A percentile compares a stretch with the other conserved stretches of the same genome.
Conservation (phyloP, 805 yeast genomes). For the Nematodospora valgi region DNA sequence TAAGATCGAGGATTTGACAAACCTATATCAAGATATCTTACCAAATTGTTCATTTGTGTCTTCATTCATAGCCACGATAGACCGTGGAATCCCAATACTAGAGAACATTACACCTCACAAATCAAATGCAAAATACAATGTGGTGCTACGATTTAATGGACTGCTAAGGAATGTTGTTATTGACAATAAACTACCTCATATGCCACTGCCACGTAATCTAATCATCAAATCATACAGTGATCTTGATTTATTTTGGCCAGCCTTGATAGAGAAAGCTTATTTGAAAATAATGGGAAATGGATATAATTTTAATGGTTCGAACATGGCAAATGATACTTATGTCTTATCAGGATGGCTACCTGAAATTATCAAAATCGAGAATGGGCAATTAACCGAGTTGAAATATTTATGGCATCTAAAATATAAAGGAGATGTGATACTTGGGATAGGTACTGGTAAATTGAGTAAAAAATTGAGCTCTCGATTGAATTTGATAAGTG, state of each 20-base stretch:
- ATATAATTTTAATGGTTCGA: constrained; percentile 68
- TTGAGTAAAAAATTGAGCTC: constrained; percentile 31
- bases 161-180: constrained; percentile 43
- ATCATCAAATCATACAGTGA: constrained; percentile 36
- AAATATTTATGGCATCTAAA: constrained; percentile 22
- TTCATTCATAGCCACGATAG: constrained; percentile 51
- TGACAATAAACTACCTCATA: constrained; percentile 44
- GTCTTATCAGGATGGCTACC: constrained; percentile 73
- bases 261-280: constrained; percentile 75
- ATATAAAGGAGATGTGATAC: constrained; percentile 32
- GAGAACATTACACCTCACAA: constrained; percentile 12
- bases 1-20: constrained; percentile 15
- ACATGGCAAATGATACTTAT: constrained; percentile 67
- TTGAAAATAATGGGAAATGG: constrained; percentile 56
- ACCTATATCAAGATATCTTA: constrained; percentile 47
- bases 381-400: constrained; percentile 32
- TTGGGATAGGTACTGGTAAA: constrained; percentile 70
- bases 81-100: not conserved
- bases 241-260: constrained; percentile 53
- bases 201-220: constrained; percentile 20
- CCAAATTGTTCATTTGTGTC: constrained; percentile 78
- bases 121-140: constrained; percentile 30
- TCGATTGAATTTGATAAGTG: constrained; percentile 40
- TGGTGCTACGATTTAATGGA: constrained; percentile 53
- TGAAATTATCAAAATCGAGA: constrained; percentile 41